Evolutionary conservation across 495 filamentous ascomycete species (phyloP).

Genomic region (Penicillium chermesinum): DNA sequence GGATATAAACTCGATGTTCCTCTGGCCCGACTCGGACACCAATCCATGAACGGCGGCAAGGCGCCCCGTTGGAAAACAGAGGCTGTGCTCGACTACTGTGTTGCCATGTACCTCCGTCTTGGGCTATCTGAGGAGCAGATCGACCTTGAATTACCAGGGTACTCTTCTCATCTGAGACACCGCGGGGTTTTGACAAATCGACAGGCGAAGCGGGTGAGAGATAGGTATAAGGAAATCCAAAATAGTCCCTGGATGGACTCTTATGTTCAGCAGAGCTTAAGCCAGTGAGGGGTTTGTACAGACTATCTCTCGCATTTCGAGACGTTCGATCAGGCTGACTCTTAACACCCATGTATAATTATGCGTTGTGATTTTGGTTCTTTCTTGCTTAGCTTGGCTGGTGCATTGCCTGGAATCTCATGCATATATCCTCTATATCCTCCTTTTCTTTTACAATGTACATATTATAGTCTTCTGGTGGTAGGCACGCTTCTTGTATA

Average conservation of each 20-base stretch:
- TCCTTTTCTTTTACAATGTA: not conserved
- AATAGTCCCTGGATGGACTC: constrained; percentile 7
- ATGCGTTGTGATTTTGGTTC: not conserved
- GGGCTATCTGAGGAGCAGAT: constrained; percentile 29
- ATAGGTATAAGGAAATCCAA: constrained; percentile 4
- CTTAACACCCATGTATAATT: not conserved
- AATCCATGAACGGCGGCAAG: not conserved
- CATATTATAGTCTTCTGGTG: not conserved
- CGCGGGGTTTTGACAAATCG: constrained; percentile 5
- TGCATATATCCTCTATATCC: not conserved
- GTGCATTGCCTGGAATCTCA: not conserved
- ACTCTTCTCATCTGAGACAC: constrained; percentile 18
- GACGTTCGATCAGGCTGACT: not conserved
- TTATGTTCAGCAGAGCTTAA: not conserved
- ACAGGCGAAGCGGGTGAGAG: not conserved
- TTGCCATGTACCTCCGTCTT: constrained; percentile 27
- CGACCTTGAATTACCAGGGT: constrained; percentile 31
- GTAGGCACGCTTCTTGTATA: no score
- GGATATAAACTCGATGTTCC: constrained; percentile 1
- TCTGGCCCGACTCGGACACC: not conserved
- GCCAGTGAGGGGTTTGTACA: not conserved
- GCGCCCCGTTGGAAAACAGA: constrained; percentile 12
- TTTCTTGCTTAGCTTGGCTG: not conserved
- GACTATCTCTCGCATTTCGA: not conserved
- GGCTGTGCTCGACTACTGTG: constrained; percentile 35